Base-by-base conservation (phyloP, 139 green algal species). In the Micromonas commoda region DNA sequence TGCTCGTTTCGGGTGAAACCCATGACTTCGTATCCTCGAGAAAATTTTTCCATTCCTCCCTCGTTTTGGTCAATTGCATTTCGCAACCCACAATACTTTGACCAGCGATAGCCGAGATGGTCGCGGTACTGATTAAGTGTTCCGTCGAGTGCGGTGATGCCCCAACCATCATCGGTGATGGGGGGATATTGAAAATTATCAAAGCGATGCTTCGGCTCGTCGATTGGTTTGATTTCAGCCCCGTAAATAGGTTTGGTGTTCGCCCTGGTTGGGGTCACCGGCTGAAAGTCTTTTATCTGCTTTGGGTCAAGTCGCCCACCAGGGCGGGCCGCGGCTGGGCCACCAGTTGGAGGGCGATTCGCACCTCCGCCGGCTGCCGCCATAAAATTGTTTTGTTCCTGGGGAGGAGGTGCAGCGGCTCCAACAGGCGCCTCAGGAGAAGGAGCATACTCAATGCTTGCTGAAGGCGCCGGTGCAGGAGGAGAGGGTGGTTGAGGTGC, bases 41-140 rank as follows among this genome's bases (percentile, higher is more conserved):
- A 84, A 80, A 89, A 89, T 35, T 71, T 35, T 35, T 89, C 85
- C 20, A 89, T 72, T 2, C 85, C 81, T 19, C 85, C 85, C 80
- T 89, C 85, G 70, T 84, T 75, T 39, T 84, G 74, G 51, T 89
- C 85, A 52, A 89, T 89, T 26, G 73, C 76, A 35, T 79, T 24
- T 2, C 80, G 61, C 45, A 85, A 24, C 24, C 65, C 76, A 54
- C 64, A 77, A 76, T 85, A 89, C 78, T 83, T 65, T 32, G 52
- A 52, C 31, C 67, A 88, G 6, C 84, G 61, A 71, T 87, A 81
- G 21, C 82, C 71, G 9, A 87, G 70, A 57, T 87, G 83, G 19
- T 73, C 67, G 28, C 72, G 64, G 79, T 82, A 64, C 0, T 51
- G 3, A 3, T 77, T 64, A n/a, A 87, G 70, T 28, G 65, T 77